Conservation (phyloP, 2,329 filamentous ascomycete species). For the Paraphoma sp. region DNA sequence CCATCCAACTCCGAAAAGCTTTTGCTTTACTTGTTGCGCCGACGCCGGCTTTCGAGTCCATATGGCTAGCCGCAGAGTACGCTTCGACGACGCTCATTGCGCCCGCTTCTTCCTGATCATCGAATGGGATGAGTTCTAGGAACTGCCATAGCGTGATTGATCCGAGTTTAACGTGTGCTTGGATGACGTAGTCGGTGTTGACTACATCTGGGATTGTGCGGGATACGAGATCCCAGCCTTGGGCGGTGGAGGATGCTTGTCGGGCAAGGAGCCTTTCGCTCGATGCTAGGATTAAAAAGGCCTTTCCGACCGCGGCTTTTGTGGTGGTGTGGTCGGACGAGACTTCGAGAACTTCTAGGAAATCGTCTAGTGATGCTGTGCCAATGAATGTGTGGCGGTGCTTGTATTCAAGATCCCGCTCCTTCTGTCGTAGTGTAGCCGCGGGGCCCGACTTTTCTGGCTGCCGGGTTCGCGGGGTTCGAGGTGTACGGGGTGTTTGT, state of each 20-base stretch:
- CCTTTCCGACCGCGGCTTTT: constrained; percentile 27
- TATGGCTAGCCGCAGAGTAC: constrained; percentile 33
- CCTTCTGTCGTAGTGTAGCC: constrained; percentile 16
- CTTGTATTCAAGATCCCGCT: constrained; percentile 40
- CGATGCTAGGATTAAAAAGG: constrained; percentile 33
- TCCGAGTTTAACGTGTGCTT: constrained; percentile 35
- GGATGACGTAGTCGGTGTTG: constrained; percentile 28
- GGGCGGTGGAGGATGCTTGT: constrained; percentile 22
- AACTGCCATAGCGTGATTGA: constrained; percentile 35
- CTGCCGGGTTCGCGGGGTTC: constrained; percentile 2
- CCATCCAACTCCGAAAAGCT: constrained; percentile 32
- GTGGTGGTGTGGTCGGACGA: constrained; percentile 23
- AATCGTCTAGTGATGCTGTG: constrained; percentile 38
- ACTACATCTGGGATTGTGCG: constrained; percentile 26
- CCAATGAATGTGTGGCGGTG: constrained; percentile 44
- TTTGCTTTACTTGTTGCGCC: constrained; percentile 27
- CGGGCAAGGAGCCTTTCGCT: constrained; percentile 36
- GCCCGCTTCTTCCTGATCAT: constrained; percentile 21
- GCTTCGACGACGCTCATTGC: constrained; percentile 33
- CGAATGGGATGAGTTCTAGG: constrained; percentile 32
- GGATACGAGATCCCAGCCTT: constrained; percentile 36
- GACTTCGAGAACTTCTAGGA: constrained; percentile 35
- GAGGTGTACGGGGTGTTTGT: constrained; percentile 6
- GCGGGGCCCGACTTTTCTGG: constrained; percentile 7
- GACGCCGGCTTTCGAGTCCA: constrained; percentile 28